Conservation (phyloP, 2,329 filamentous ascomycete species). For the Aspergillus fijiensis region DNA sequence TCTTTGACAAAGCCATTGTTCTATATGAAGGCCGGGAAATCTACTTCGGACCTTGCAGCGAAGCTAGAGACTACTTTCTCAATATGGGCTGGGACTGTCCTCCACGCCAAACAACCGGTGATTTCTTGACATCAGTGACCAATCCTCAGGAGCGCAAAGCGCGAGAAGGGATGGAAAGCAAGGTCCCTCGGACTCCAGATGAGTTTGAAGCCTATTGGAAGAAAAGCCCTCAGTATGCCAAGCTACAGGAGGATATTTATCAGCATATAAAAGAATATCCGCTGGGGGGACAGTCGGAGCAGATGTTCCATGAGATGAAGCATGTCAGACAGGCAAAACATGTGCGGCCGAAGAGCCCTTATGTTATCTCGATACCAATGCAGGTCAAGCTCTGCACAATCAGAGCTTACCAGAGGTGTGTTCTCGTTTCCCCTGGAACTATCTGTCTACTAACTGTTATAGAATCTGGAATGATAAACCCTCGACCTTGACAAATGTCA, state of each 20-base stretch:
- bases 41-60: conserved; percentile 64
- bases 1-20: conserved; percentile 73
- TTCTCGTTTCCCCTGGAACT: background rate
- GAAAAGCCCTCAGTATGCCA: conserved; percentile 33
- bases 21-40: conserved; percentile 77
- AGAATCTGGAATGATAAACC: conserved; percentile 71
- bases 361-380: conserved; percentile 72
- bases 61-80: conserved; percentile 66
- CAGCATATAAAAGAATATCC: conserved; percentile 35
- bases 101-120: conserved; percentile 64
- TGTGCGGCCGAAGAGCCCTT: conserved; percentile 55
- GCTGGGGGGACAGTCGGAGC: conserved; percentile 30
- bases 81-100: conserved; percentile 68
- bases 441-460: conserved; percentile 23
- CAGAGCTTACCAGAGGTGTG: conserved; percentile 69
- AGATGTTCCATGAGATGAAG: conserved; percentile 34
- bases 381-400: conserved; percentile 79
- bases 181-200: conserved; percentile 64
- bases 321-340: conserved; percentile 38
- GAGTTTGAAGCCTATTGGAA: conserved; percentile 61
- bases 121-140: conserved; percentile 69
- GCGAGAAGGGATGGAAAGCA: conserved; percentile 58
- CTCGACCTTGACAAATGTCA: conserved; percentile 65
- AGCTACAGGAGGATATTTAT: conserved; percentile 37
- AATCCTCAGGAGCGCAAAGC: conserved; percentile 61